Conservation (phyloP, 305 asterid genomes). For the Euphrasia arctica region DNA sequence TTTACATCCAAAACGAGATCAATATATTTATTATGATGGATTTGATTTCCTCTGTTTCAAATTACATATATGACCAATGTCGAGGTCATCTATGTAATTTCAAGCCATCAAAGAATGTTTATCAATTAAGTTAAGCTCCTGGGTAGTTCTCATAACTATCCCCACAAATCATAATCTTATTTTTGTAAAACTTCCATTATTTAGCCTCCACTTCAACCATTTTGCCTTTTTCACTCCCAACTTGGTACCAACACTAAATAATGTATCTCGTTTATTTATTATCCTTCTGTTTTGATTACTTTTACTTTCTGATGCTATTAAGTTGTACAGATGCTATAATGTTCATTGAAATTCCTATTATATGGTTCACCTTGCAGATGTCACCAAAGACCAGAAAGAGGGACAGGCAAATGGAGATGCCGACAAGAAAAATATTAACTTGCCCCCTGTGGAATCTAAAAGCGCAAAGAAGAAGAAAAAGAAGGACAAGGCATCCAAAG, state of each 20-base stretch:
- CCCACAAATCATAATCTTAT: neutral
- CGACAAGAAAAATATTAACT: constrained; percentile 49
- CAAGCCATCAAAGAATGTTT: neutral
- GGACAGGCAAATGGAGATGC: constrained; percentile 41
- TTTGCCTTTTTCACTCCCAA: no score
- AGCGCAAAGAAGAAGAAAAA: constrained; percentile 88
- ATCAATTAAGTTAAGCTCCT: neutral
- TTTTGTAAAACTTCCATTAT: no score
- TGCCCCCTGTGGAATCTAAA: constrained; percentile 55
- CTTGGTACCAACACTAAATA: neutral
- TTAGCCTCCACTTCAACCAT: no score
- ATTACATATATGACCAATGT: neutral
- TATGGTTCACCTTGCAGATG: constrained; percentile 35
- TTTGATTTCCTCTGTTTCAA: neutral
- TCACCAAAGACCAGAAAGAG: constrained; percentile 43
- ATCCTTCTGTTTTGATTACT: no score
- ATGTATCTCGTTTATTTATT: no score
- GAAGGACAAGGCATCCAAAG: constrained; percentile 73
- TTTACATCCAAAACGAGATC: neutral
- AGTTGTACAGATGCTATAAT: neutral
- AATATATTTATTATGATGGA: neutral
- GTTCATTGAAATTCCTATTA: constrained; percentile 3
- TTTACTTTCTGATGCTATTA: no score
- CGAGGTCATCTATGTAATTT: neutral
- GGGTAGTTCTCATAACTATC: neutral